Conservation (phyloP, 2,329 filamentous ascomycete genomes). For the Neonectria magnoliae region DNA sequence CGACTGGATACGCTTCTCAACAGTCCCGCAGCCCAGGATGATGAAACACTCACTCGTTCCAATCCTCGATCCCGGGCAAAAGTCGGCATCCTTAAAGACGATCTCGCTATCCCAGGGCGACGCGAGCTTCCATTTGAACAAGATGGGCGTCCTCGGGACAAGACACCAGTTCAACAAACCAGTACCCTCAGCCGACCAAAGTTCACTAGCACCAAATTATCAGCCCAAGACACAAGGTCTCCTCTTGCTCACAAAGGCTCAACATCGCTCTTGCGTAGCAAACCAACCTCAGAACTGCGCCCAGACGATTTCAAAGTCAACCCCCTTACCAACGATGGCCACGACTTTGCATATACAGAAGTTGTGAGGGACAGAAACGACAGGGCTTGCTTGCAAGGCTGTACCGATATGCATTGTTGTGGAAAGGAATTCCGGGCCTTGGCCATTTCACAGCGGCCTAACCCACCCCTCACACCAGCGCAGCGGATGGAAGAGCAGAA, state of each 20-base stretch:
- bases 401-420: slow-evolving; percentile 80
- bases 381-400: slow-evolving; percentile 77
- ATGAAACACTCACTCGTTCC: slow-evolving; percentile 40
- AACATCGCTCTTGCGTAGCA: slow-evolving; percentile 62
- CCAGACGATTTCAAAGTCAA: slow-evolving; percentile 87
- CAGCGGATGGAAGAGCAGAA: slow-evolving; percentile 56
- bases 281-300: slow-evolving; percentile 65
- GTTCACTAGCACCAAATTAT: slow-evolving; percentile 19
- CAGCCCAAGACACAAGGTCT: slow-evolving; percentile 26
- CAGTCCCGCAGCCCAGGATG: slow-evolving; percentile 36
- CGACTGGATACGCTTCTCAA: slow-evolving; percentile 50
- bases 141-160: slow-evolving; percentile 27
- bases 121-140: slow-evolving; percentile 53
- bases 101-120: slow-evolving; percentile 50
- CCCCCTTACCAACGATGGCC: slow-evolving; percentile 74
- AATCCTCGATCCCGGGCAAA: slow-evolving; percentile 36
- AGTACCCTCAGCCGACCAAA: slow-evolving; percentile 14
- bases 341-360: slow-evolving; percentile 77
- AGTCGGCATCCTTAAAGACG: slow-evolving; percentile 29
- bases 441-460: slow-evolving; percentile 62
- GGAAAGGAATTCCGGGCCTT: slow-evolving; percentile 76
- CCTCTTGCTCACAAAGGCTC: slow-evolving; percentile 37
- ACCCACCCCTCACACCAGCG: slow-evolving; percentile 48
- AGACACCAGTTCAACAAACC: slow-evolving; percentile 22
- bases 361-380: slow-evolving; percentile 77